Base-by-base conservation (phyloP, 352 stramenopile species). In the Globisporangium spinosum region DNA sequence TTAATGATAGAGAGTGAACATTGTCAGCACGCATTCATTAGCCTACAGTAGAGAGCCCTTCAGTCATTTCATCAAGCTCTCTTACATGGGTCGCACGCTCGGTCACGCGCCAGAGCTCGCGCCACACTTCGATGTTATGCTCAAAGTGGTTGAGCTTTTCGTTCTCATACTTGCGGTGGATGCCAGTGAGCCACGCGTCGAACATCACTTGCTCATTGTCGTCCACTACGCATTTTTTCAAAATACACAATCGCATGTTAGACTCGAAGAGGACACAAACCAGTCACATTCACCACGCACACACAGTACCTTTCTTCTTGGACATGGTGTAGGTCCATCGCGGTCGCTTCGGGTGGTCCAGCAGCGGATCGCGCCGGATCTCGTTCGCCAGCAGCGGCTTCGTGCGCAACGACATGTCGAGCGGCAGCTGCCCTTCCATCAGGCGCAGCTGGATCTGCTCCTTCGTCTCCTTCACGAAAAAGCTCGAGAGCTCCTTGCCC, bases 91-190 rank as follows among this genome's bases (percentile, higher is more conserved):
- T 93, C 7, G 88, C 80, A 34, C 86, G 87, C 70, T 95, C 88
- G 0, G 85, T 90, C 27, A 95, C 85, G 61, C 88, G 88, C 88
- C 88, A 95, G n/a, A 95, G 72, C 65, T 95, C 83, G 22, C 88
- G 80, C 88, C 88, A 95, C 2, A 94, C 86, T 65, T 95, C 84
- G 25, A 95, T 60, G 63, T 95, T 95, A 69, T 92, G 86, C 63
- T 95, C 88, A 68, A 94, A 95, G 61, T 91, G 83, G 66, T 94
- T 95, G 56, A 95, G 73, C 65, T 93, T 74, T 27, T 95, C 82
- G 59, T 88, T 79, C 62, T 86, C 70, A 68, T 92, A 96, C 68
- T 94, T 93, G 68, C 89, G 72, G 70, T 95, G 81, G 70, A 97
- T 94, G 62, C 79, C 82, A n/a, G 76, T 81, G 66, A 97, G 79